These are phyloP conservation scores for Fraxinus sp. DNA, from an alignment of 305 asterid genomes.

Conservation along the genomic window DNA sequence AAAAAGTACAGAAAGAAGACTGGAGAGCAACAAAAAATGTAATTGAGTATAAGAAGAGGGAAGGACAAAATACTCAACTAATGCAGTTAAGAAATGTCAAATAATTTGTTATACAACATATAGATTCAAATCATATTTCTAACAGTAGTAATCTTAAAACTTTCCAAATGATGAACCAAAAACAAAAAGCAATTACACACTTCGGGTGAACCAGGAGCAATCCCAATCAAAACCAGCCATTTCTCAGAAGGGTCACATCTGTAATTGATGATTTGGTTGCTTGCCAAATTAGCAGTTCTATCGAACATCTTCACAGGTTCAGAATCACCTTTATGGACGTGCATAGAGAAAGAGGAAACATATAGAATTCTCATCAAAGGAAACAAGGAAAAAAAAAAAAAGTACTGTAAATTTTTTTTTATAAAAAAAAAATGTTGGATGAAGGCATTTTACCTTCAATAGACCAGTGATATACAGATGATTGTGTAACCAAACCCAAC, in stretches of 20 bases:
- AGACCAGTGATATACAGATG: constrained; percentile 51
- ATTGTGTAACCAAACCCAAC: constrained; percentile 43
- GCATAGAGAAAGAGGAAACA: constrained; percentile 19
- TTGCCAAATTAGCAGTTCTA: constrained; percentile 85
- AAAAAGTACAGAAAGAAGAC: no score
- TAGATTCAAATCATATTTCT: constrained; percentile 11
- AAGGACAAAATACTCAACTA: background rate
- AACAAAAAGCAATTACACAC: constrained; percentile 37
- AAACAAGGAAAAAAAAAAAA: background rate
- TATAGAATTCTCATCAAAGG: background rate
- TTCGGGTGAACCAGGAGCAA: constrained; percentile 97
- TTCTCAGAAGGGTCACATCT: constrained; percentile 95
- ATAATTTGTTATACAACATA: background rate
- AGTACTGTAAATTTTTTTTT: no score
- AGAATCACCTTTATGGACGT: constrained; percentile 65
- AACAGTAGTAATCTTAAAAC: background rate
- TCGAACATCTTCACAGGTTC: constrained; percentile 96
- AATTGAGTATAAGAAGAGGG: background rate
- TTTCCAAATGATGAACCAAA: constrained; percentile 21
- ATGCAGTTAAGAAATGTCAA: background rate
- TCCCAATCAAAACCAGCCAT: constrained; percentile 98
- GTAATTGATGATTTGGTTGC: constrained; percentile 91
- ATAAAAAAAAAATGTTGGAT: no score
- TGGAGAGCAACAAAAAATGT: no score
- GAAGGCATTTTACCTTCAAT: constrained; percentile 79